Evolutionary conservation across 805 yeast genomes (phyloP), one percentile per base, ranked within the genome.

Genomic region (Candida insectalens): DNA sequence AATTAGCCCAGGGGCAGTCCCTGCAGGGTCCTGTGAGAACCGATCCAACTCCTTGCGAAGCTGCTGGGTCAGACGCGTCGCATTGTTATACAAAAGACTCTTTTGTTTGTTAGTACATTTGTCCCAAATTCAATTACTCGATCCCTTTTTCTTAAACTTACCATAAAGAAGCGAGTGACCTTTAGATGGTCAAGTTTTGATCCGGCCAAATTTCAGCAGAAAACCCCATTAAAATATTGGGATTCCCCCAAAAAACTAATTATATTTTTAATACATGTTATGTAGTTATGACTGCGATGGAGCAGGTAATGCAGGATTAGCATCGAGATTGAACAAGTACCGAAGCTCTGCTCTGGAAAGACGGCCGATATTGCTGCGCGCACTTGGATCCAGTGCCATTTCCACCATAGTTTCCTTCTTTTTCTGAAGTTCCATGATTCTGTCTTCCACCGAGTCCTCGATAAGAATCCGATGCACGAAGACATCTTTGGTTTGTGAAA

Each of bases 1-100:
- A 38, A 54, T 40, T 25, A 51, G 34, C 1, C 95, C 76, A 36
- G 83, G 61, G 15, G 94, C 92, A 1, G 94, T 71, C 3, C 77
- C 67, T 12, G 73, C 66, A 7, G 83, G 66, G 40, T 79, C 74
- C 30, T 66, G 60, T 48, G 79, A 88, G 43, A 89, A 78, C 34
- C 63, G 57, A 14, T 69, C 64, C 32, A 89, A 58, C 46, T 87
- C 96, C 40, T 71, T 71, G 38, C 76, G 71, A 34, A 89, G 60
- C 19, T 77, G 66, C 46, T 74, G 83, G 20, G 85, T 74, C 57
- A 88, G 96, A 55, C 84, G 85, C 35, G 82, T 67, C 6, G 95
- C 96, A 55, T 84, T 94, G 59, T 84, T 89, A 60, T 80, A 85
- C 34, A 88, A 65, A 19, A 95, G 77, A 59, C 87, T 88, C 97